Conservation (phyloP, 305 asterid species). For the Solanum hybrid region DNA sequence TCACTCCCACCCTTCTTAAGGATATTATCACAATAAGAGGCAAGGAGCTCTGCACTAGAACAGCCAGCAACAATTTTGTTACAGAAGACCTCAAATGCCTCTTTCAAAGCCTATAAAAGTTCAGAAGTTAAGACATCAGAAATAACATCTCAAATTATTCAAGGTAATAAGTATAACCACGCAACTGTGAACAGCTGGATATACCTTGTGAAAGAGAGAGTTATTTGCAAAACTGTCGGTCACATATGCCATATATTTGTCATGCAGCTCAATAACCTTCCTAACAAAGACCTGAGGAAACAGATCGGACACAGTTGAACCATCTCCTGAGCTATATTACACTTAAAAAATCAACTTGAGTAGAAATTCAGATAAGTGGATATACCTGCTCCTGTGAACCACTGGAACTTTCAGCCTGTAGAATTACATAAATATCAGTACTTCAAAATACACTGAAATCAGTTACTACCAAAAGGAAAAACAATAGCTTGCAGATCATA, state of each 20-base stretch:
- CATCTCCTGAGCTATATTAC: neutral
- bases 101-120: conserved; percentile 35
- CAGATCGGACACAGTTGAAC: neutral
- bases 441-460: neutral
- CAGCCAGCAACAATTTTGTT: conserved; percentile 34
- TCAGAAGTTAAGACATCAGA: neutral
- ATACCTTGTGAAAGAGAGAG: conserved; percentile 41
- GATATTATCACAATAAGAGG: conserved; percentile 43
- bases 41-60: conserved; percentile 41
- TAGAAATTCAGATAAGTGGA: neutral
- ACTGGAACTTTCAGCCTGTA: conserved; percentile 35
- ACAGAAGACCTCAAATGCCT: conserved; percentile 51
- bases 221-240: conserved; percentile 30
- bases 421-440: neutral
- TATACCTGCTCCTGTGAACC: conserved; percentile 41
- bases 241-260: conserved; percentile 35
- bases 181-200: neutral
- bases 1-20: conserved; percentile 46
- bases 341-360: neutral
- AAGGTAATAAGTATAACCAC: neutral
- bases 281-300: conserved; percentile 29
- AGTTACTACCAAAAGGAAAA: neutral
- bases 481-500: neutral
- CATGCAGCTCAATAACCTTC: conserved; percentile 37
- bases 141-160: neutral